Evolutionary conservation across 2,329 filamentous ascomycete genomes (phyloP).

Genomic region (Fusarium gaditjirri): DNA sequence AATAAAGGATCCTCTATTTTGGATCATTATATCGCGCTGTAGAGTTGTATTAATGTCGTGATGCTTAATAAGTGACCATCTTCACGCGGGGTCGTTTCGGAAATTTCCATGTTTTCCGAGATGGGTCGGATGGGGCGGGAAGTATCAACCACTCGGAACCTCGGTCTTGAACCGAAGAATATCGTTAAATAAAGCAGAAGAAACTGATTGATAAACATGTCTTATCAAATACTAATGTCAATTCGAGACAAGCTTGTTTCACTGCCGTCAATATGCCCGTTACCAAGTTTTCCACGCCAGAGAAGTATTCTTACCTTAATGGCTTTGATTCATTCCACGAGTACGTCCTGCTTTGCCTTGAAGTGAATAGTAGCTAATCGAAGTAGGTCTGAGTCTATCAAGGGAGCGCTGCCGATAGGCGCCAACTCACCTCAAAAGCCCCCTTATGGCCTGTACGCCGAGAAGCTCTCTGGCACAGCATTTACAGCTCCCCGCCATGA

Average conservation of each 20-base stretch:
- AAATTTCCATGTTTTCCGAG: conserved; percentile 3
- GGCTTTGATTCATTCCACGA: conserved; percentile 83
- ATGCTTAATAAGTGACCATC: neutral
- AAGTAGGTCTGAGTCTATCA: conserved; percentile 76
- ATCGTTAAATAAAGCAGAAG: neutral
- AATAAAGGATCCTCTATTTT: neutral
- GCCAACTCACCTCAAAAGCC: conserved; percentile 86
- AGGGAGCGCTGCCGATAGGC: conserved; percentile 77
- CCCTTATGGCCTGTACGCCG: conserved; percentile 80
- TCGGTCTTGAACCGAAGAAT: neutral
- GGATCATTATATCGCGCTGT: neutral
- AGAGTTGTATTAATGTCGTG: neutral
- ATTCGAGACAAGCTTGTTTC: too few species aligned
- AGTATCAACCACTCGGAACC: neutral
- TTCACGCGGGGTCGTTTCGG: neutral
- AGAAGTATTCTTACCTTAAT: conserved; percentile 78
- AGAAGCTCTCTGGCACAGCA: conserved; percentile 78
- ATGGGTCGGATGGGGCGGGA: too few species aligned
- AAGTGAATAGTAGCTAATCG: rapidly evolving
- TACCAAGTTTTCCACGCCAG: conserved; percentile 41
- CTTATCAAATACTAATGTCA: too few species aligned
- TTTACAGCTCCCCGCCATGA: conserved; percentile 76
- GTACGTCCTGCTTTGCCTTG: conserved; percentile 56
- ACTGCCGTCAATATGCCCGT: conserved; percentile 26
- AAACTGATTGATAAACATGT: neutral